These are phyloP conservation scores for Neonectria punicea DNA, from an alignment of 2,329 filamentous ascomycete species.

Conservation along the genomic window DNA sequence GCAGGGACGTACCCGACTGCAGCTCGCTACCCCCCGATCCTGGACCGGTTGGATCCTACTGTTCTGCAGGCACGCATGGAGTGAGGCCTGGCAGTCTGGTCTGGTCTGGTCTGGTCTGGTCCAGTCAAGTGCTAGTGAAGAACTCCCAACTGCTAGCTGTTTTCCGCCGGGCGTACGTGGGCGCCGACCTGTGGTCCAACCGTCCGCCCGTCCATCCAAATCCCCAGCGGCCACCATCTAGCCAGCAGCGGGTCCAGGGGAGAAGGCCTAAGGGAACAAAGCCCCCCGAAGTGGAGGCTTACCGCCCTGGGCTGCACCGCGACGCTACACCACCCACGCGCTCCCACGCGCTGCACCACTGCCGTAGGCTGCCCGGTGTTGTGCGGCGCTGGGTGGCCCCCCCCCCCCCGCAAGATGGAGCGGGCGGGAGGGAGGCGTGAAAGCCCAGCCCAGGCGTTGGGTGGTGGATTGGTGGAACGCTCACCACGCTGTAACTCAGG, in stretches of 20 bases:
- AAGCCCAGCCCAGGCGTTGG: constrained; percentile 4
- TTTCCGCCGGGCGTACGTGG: constrained; percentile 21
- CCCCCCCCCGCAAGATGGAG: neutral
- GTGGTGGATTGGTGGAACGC: constrained; percentile 9
- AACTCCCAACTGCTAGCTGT: constrained; percentile 13
- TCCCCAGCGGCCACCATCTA: constrained; percentile 17
- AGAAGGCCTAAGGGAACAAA: constrained; percentile 10
- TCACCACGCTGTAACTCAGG: constrained; percentile 1
- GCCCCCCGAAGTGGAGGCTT: neutral
- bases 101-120: neutral
- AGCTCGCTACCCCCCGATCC: constrained; percentile 2
- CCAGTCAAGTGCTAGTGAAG: constrained; percentile 18
- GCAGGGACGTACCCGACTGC: neutral
- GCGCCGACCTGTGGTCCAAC: constrained; percentile 10
- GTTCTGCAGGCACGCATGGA: neutral
- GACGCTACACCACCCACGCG: constrained; percentile 9
- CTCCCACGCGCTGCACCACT: constrained; percentile 11
- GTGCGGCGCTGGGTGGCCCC: constrained; percentile 15
- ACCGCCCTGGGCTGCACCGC: constrained; percentile 10
- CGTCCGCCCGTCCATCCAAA: constrained; percentile 6
- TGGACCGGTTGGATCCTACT: constrained; percentile 7
- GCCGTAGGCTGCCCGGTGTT: constrained; percentile 5
- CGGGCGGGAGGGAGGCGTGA: constrained; percentile 17
- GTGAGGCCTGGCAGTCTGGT: constrained; percentile 3
- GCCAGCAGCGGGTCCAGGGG: constrained; percentile 20